Evolutionary conservation across 2,329 filamentous ascomycete species (phyloP), one percentile per base, ranked within the genome.

Genomic region (Claviceps humidiphila): DNA sequence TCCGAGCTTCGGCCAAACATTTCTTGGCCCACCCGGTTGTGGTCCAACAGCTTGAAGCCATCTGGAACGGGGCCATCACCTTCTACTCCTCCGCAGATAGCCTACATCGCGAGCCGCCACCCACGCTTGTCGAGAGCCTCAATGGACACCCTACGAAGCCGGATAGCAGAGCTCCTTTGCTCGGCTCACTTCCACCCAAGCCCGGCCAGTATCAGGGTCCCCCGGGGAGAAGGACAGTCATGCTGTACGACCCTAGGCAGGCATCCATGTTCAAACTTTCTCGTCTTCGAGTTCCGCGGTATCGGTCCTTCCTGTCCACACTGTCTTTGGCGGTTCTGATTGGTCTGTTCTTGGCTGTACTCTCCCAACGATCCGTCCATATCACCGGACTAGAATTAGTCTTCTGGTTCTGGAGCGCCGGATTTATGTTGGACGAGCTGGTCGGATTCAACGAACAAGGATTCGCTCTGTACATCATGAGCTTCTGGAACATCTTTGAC

Each of bases 321-420:
- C 71, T 89, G 53, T 96, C 90, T 2, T 84, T 95, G 52, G 87
- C 87, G 22, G 80, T 95, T 46, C 75, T 97, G 63, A 83, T 96
- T 41, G 84, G 81, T 14, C 75, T 96, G 11, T 96, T 95, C 65
- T 72, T 96, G 17, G 85, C 89, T 9, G 89, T 97, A 9, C 76
- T 96, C 3, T 72, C 79, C 11, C 74, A 87, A 62, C 80, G 87
- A 54, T 91, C 88, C 2, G 77, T 84, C 51, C 77, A 83, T 50
- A 95, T 97, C 61, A 95, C 89, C 1, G 79, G 80, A 0, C 72
- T 96, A 9, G 91, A 97, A 66, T 73, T 96, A 16, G 66, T 95
- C 13, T 96, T 97, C 68, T 97, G 91, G 91, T 88, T 96, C 66
- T 97, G 91, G 90, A 95, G 89, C 63, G 88, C 89, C 26, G 91